These are phyloP conservation scores for Kokia cookei DNA, from an alignment of 441 rosid genomes.

Conservation along the genomic window DNA sequence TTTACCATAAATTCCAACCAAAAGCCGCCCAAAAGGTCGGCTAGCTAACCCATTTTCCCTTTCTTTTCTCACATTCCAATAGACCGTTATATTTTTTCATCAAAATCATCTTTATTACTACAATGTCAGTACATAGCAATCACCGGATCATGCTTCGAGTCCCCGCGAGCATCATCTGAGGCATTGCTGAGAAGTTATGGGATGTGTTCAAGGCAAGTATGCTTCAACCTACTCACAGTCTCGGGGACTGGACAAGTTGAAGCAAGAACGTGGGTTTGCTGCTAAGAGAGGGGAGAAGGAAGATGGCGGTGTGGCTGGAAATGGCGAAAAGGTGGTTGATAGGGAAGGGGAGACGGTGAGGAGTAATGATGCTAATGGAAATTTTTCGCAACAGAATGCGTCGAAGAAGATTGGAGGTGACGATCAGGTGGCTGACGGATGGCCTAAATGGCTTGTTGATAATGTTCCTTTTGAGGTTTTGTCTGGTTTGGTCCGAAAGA, in stretches of 20 bases:
- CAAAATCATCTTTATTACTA: background rate
- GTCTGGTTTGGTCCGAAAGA: slow-evolving; percentile 37
- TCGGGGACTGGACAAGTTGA: slow-evolving; percentile 18
- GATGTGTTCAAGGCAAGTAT: slow-evolving; percentile 29
- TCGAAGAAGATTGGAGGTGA: slow-evolving; percentile 41
- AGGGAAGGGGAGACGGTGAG: slow-evolving; percentile 10
- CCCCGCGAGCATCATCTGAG: background rate
- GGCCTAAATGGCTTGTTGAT: slow-evolving; percentile 78
- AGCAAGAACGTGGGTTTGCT: slow-evolving; percentile 18
- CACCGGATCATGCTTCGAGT: slow-evolving; percentile 5
- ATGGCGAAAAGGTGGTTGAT: background rate
- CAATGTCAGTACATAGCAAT: slow-evolving; percentile 19
- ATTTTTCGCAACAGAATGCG: slow-evolving; percentile 8
- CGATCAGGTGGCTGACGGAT: slow-evolving; percentile 43
- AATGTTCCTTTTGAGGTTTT: slow-evolving; percentile 28
- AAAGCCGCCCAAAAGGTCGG: slow-evolving; percentile 30
- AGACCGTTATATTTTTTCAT: background rate
- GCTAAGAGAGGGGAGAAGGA: slow-evolving; percentile 15
- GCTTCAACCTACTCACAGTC: slow-evolving; percentile 12
- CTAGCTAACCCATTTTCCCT: background rate
- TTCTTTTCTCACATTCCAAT: background rate
- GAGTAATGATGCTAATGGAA: slow-evolving; percentile 12
- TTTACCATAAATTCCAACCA: slow-evolving; percentile 26
- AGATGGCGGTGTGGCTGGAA: background rate
- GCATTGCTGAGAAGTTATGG: slow-evolving; percentile 21